Percentiles rank a stretch among this genome's conserved stretches.
Conservation (phyloP, 2,329 filamentous ascomycete genomes). For the Talaromyces sp. region DNA sequence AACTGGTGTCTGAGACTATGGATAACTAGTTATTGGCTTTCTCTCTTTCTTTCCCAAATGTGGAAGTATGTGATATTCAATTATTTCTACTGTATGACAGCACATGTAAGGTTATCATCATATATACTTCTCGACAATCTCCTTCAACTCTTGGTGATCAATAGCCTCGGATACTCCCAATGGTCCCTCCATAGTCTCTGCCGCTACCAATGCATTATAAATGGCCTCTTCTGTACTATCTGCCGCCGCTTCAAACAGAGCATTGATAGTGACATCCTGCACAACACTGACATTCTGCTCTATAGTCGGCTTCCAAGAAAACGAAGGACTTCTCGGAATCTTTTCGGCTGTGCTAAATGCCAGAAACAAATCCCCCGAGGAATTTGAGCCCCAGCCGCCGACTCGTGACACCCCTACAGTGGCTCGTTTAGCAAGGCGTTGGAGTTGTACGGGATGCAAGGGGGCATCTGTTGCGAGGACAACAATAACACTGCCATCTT, state of each 20-base stretch:
- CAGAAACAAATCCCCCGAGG: conserved; percentile 15
- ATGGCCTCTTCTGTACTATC: conserved; percentile 18
- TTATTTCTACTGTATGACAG: neutral
- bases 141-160: conserved; percentile 14
- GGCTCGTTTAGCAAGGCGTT: conserved; percentile 17
- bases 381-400: conserved; percentile 18
- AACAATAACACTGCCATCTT: conserved; percentile 19
- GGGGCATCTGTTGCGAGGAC: conserved; percentile 16
- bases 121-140: conserved; percentile 13
- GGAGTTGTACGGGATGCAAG: conserved; percentile 15
- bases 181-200: conserved; percentile 16
- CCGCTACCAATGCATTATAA: conserved; percentile 17
- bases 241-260: conserved; percentile 16
- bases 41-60: neutral
- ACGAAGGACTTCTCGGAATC: conserved; percentile 10
- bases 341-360: conserved; percentile 17
- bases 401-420: conserved; percentile 14
- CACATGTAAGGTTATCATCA: neutral
- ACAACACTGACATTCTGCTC: conserved; percentile 16
- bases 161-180: conserved; percentile 10
- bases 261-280: conserved; percentile 19
- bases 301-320: conserved; percentile 15
- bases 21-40: too few relatives aligned
- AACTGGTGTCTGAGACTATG: too few relatives aligned
- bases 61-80: neutral